Percentiles rank a stretch among this genome's conserved stretches.
Conservation (phyloP, 208 protist species). For the Wallacemonas sp. region DNA sequence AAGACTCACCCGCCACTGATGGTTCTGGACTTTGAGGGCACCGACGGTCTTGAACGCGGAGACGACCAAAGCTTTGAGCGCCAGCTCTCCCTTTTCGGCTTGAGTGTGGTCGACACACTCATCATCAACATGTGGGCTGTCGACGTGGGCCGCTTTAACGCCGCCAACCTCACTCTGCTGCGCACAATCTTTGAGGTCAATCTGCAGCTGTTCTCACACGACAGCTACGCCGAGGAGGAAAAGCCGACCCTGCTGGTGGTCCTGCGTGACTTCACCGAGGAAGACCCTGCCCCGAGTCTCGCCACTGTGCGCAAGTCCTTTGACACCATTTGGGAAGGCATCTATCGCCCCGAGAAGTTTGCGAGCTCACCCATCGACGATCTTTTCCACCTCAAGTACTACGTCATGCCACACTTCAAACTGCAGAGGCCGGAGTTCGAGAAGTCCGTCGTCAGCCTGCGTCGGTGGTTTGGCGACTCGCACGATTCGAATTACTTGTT, state of each 20-base stretch:
- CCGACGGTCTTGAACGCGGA: conserved; percentile 95
- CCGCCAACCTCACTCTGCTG: conserved; percentile 94
- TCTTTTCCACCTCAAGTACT: conserved; percentile 72
- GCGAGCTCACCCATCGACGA: conserved; percentile 51
- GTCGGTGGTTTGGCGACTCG: conserved; percentile 55
- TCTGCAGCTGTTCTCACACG: conserved; percentile 93
- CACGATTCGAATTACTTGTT: conserved; percentile 66
- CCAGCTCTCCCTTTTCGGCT: conserved; percentile 96
- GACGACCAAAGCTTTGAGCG: conserved; percentile 96
- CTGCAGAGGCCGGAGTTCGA: conserved; percentile 72
- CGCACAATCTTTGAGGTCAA: conserved; percentile 97
- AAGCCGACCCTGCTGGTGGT: conserved; percentile 97
- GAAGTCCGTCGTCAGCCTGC: conserved; percentile 36
- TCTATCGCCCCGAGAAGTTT: conserved; percentile 68
- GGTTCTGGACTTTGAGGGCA: conserved; percentile 97
- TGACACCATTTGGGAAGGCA: conserved; percentile 92
- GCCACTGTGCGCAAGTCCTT: conserved; percentile 89
- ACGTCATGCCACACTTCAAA: conserved; percentile 83
- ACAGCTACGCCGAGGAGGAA: conserved; percentile 66
- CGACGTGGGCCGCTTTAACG: conserved; percentile 96
- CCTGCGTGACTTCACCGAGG: conserved; percentile 93
- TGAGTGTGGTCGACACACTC: conserved; percentile 95
- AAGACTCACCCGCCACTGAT: conserved; percentile 49
- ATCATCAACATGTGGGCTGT: conserved; percentile 98
- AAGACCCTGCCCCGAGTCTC: conserved; percentile 73